Conservation (phyloP, 192 early-diverging fungal species). For the Podila epigama region DNA sequence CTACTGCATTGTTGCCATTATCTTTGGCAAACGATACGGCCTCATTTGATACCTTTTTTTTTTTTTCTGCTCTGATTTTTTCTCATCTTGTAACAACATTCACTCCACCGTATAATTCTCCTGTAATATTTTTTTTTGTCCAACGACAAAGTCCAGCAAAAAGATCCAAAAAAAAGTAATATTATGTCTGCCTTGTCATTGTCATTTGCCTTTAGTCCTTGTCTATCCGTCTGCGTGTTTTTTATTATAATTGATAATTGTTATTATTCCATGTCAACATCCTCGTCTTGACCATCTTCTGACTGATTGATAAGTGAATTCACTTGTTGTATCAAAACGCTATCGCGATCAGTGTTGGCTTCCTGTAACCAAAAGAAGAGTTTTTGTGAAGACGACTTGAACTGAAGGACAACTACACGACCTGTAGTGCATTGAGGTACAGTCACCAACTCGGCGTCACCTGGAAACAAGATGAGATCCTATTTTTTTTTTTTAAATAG, state of each 20-base stretch:
- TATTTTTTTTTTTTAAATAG: neutral
- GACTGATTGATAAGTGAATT: constrained; percentile 64
- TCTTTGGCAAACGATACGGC: constrained; percentile 36
- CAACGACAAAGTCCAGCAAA: neutral
- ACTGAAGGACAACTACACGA: constrained; percentile 83
- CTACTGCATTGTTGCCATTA: constrained; percentile 23
- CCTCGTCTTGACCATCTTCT: constrained; percentile 37
- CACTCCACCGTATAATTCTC: neutral
- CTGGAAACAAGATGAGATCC: constrained; percentile 79
- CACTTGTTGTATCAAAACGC: constrained; percentile 58
- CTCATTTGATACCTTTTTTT: constrained; percentile 12
- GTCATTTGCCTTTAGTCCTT: neutral
- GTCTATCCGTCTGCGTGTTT: neutral
- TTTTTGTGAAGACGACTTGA: constrained; percentile 79
- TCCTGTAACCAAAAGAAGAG: constrained; percentile 90
- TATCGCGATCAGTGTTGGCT: constrained; percentile 64
- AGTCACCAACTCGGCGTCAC: constrained; percentile 71
- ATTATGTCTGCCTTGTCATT: neutral
- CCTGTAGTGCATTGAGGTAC: constrained; percentile 65
- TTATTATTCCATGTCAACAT: constrained; percentile 23
- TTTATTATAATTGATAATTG: neutral
- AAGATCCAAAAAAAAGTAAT: too few species aligned
- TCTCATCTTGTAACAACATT: neutral
- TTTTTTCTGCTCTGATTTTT: neutral
- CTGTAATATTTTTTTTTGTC: neutral